Percentiles rank a stretch among this genome's conserved stretches.
Evolutionary conservation across 2,329 filamentous ascomycete genomes (phyloP).

Genomic region (Colletotrichum australisinense): DNA sequence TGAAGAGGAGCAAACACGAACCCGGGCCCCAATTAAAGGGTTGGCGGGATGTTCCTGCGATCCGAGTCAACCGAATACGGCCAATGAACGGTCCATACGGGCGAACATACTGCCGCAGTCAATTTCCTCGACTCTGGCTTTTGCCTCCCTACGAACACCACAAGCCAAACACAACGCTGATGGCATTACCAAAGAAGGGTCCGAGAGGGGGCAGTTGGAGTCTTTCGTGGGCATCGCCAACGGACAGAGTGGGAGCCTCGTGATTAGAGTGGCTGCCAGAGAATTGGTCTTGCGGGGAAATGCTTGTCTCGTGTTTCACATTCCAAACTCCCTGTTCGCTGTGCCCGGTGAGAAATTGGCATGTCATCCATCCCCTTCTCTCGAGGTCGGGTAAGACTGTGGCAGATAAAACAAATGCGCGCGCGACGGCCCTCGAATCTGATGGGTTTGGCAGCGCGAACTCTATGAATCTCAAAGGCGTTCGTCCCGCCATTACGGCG

Average conservation of each 20-base stretch:
- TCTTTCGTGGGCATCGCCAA: not conserved
- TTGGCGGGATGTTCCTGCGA: not conserved
- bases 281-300: constrained; percentile 29
- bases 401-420: not conserved
- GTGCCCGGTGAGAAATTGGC: not conserved
- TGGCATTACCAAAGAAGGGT: not conserved
- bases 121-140: not conserved
- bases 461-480: not conserved
- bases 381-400: not conserved
- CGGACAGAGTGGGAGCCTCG: not conserved
- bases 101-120: not conserved
- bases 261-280: constrained; percentile 24
- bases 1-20: not conserved
- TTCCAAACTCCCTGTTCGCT: constrained; percentile 9
- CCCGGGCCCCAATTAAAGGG: not conserved
- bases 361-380: not conserved
- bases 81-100: not conserved
- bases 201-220: not conserved
- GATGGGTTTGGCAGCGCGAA: not conserved
- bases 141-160: not conserved
- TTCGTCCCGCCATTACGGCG: not conserved
- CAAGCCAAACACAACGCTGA: not conserved
- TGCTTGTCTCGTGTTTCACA: constrained; percentile 33
- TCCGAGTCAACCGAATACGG: constrained; percentile 6
- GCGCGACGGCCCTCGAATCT: not conserved